Conservation (phyloP, 495 filamentous ascomycete species). For the Schizothecium vesticola region DNA sequence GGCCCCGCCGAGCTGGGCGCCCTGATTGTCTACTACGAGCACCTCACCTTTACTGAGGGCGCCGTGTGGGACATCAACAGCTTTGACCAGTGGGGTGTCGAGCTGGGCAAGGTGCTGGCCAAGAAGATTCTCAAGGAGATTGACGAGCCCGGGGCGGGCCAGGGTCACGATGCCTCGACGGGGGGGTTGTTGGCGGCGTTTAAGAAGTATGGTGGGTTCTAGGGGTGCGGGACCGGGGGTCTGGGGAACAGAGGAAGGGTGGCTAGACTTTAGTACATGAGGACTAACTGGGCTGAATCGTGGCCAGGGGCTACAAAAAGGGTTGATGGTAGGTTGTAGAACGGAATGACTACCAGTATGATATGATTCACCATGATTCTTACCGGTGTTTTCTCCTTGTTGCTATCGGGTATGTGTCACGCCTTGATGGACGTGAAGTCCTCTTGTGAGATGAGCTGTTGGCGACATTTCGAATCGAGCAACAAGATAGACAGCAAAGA, state of each 20-base stretch:
- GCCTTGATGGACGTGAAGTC: too few relatives aligned
- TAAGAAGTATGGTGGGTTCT: slow-evolving; percentile 41
- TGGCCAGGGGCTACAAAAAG: neutral
- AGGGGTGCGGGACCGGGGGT: neutral
- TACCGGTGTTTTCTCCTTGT: too few relatives aligned
- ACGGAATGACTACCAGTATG: neutral
- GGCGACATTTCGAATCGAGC: too few relatives aligned
- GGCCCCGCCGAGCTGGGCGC: slow-evolving; percentile 91
- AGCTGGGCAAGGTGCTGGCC: slow-evolving; percentile 91
- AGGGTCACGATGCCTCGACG: slow-evolving; percentile 77
- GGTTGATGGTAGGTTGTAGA: neutral
- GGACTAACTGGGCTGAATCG: neutral
- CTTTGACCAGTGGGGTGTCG: slow-evolving; percentile 99
- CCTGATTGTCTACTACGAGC: slow-evolving; percentile 97
- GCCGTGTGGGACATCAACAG: slow-evolving; percentile 99
- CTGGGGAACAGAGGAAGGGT: neutral
- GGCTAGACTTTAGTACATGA: neutral
- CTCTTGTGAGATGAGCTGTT: too few relatives aligned
- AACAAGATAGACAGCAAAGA: too few relatives aligned
- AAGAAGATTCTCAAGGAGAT: slow-evolving; percentile 82
- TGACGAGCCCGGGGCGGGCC: slow-evolving; percentile 64
- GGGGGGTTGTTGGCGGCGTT: slow-evolving; percentile 84
- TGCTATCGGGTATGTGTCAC: too few relatives aligned
- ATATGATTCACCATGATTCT: neutral
- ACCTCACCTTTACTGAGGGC: slow-evolving; percentile 95